phyloP scores from a whole-genome alignment of 345 rosid genomes.

The Eutrema yunnanense region DNA sequence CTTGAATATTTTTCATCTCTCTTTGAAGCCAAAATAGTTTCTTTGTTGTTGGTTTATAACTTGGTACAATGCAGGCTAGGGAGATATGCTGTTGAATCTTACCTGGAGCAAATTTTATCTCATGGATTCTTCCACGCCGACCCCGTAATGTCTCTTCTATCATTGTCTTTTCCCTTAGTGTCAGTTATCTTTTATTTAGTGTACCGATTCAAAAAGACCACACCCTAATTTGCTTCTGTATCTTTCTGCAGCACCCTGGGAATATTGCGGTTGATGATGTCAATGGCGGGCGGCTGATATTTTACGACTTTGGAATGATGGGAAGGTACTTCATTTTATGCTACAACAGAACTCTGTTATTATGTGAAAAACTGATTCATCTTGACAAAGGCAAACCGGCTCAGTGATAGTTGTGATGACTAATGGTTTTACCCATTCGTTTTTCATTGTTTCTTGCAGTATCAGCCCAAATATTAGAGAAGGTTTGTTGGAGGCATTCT shows the following conservation, averaged over 20 bases:
- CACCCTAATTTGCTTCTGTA: not conserved
- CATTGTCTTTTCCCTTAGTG: not conserved
- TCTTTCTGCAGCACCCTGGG: constrained; percentile 80
- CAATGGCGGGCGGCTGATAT: constrained; percentile 93
- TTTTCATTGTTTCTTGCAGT: constrained; percentile 39
- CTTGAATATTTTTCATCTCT: not conserved
- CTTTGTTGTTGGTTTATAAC: not conserved
- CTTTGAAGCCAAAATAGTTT: not conserved
- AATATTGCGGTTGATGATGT: constrained; percentile 98
- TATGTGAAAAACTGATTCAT: not conserved
- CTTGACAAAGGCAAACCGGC: not conserved
- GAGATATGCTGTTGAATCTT: constrained; percentile 96
- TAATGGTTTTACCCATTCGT: constrained; percentile 3
- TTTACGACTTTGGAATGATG: constrained; percentile 99
- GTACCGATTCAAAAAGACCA: not conserved
- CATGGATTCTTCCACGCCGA: constrained; percentile 99
- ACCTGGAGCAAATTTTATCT: constrained; percentile 94
- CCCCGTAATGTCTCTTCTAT: constrained; percentile 52
- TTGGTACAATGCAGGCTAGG: constrained; percentile 56
- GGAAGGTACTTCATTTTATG: constrained; percentile 61
- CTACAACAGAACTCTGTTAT: not conserved
- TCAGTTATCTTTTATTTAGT: not conserved
- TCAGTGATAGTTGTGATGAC: not conserved
- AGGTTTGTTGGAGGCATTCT: constrained; percentile 84
- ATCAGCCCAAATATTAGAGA: constrained; percentile 91